Base-by-base conservation (phyloP, 1,139 yeast genomes). In the Petasospora rhodanensis region DNA sequence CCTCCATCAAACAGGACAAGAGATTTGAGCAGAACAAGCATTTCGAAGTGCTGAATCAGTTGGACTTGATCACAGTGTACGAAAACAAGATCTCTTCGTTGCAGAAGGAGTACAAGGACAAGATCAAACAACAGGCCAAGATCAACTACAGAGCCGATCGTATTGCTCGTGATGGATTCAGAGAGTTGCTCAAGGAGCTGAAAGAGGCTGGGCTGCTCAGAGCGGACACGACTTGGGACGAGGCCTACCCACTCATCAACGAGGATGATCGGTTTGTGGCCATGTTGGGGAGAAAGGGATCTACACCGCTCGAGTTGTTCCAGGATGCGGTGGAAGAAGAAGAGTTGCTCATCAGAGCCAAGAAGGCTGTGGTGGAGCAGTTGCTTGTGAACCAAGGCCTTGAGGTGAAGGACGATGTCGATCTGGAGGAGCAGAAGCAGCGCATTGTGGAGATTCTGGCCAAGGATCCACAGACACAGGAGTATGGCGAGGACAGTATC, bases 241-340 rank as follows among this genome's bases (percentile, higher is more conserved):
- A 77, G 17, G 52, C 84, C 6, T 64, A 73, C 23, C 64, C 72
- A 0, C 38, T 54, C 4, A 50, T 87, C 2, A 76, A 75, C 44
- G 69, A 72, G 18, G 81, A 81, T 39, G 68, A 64, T 33, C 62
- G 76, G 13, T 86, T 81, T 50, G 54, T 71, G 12, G 76, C 70
- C 15, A 48, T 86, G 26, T 69, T 87, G 40, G 95, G 95, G 0
- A 69, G 89, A 38, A 68, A 75, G 26, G 96, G 96, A 0, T 86
- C 96, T 0, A 68, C 78, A 1, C 83, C 95, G 0, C 53, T 81
- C 22, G 95, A 87, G 41, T 59, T 85, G 27, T 85, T 83, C 49
- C 73, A 86, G 76, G 96, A 89, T 54, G 54, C 72, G 1, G 69
- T 81, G 3, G 89, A 82, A 46, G 80, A 74, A 35, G 75, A 76